Evolutionary conservation across 192 early-diverging fungal species (phyloP), one percentile per base, ranked within the genome.

Genomic region (Kickxella alabastrina): DNA sequence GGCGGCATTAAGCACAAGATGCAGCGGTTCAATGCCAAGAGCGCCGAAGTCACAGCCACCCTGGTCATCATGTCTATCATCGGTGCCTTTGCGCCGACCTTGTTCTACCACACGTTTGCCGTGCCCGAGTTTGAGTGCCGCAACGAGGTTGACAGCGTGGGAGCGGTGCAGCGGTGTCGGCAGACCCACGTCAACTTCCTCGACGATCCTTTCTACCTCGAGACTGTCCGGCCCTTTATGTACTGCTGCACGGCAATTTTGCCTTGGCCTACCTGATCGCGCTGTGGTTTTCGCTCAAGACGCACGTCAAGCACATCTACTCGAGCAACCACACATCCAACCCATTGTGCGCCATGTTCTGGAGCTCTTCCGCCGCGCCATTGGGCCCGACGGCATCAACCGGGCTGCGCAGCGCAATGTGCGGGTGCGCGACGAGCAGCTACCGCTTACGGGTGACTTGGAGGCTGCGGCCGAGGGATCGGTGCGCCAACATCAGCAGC

Each of bases 21-120:
- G 59, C 93, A 95, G 75, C 81, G 79, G 28, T 98, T 98, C 74
- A 97, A 98, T 63, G 88, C 86, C 40, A 95, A 94, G 63, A 85
- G 87, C 49, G 93, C 96, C 39, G 90, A 88, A 49, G 93, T 98
- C n/a, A 93, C 96, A 5, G 83, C 87, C 27, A 97, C 96, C 1
- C 84, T 98, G 83, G 81, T 98, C 10, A 92, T 96, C 61, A 89
- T 95, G 85, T 85, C 88, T 0, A 83, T 96, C 26, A 88, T 96
- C 61, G 93, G 90, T 10, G 87, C 83, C 15, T 87, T 98, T 71
- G 90, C 91, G 1, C 96, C 96, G 1, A 95, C 96, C 9, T 54
- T 96, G 24, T 98, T 97, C 54, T 95, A 95, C 68, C 85, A 92
- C 47, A 88, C 90, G 19, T 92, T 90, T 75, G 96, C 92, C 10